Conservation (phyloP, 176 grass and related monocot species). For the Avena atlantica region DNA sequence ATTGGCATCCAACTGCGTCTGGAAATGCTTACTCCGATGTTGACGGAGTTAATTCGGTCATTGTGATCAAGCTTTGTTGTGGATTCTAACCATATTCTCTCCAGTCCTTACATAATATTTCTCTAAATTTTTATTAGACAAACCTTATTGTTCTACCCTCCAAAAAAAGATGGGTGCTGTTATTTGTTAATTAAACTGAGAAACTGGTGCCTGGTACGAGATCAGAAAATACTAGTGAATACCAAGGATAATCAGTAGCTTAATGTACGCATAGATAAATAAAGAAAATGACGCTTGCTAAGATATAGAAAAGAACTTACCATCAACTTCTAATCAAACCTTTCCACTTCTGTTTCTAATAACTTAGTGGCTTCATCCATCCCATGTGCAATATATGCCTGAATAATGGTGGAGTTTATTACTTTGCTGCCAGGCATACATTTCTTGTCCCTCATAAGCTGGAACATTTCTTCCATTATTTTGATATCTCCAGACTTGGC, state of each 20-base stretch:
- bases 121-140: neutral
- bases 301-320: conserved; percentile 42
- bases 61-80: neutral
- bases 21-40: neutral
- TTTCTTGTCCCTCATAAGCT: conserved; percentile 81
- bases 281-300: neutral
- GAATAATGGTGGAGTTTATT: conserved; percentile 75
- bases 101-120: neutral
- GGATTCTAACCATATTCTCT: neutral
- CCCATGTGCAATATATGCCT: conserved; percentile 59
- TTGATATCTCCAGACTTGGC: conserved; percentile 68
- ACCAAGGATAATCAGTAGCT: neutral
- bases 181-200: neutral
- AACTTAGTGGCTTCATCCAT: conserved; percentile 67
- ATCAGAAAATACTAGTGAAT: neutral
- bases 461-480: conserved; percentile 86
- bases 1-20: conserved; percentile 15
- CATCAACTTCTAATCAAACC: conserved; percentile 39
- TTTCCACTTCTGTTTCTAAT: conserved; percentile 51
- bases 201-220: no score
- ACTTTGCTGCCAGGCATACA: conserved; percentile 71
- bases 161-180: neutral
- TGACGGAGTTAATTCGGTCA: neutral
- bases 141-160: neutral
- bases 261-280: neutral